Percentiles rank a stretch among this genome's conserved stretches.
Evolutionary conservation across 2,329 filamentous ascomycete species (phyloP).

Genomic region (Pyrenophora tritici-repentis): DNA sequence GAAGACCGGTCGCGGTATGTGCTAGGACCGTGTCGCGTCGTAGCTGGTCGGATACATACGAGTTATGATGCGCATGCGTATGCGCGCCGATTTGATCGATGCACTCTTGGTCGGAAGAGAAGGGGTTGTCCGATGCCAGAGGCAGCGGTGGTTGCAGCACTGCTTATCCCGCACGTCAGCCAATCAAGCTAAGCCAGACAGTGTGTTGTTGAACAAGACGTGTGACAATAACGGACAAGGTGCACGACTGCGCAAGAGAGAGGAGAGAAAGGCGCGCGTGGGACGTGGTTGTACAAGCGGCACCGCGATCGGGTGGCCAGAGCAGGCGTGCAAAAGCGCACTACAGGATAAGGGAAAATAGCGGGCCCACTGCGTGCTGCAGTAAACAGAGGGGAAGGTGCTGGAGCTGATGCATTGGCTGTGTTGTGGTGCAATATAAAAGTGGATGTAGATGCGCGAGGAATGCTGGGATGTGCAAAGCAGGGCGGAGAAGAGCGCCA

Average conservation of each 20-base stretch:
- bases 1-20: constrained; percentile 52
- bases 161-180: constrained; percentile 50
- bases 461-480: constrained; percentile 40
- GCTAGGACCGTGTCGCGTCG: constrained; percentile 57
- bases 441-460: constrained; percentile 29
- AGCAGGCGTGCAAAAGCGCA: constrained; percentile 39
- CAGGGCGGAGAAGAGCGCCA: constrained; percentile 46
- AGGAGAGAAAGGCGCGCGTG: constrained; percentile 34
- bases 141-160: constrained; percentile 51
- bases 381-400: constrained; percentile 24
- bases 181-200: constrained; percentile 40
- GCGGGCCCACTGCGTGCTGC: constrained; percentile 40
- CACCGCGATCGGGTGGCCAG: constrained; percentile 43
- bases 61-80: constrained; percentile 54
- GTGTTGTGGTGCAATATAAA: constrained; percentile 39
- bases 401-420: constrained; percentile 26
- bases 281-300: constrained; percentile 42
- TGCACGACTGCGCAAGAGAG: constrained; percentile 36
- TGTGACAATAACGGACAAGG: constrained; percentile 48
- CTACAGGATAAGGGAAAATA: constrained; percentile 39
- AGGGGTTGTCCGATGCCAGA: constrained; percentile 50
- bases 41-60: constrained; percentile 55
- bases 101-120: constrained; percentile 53
- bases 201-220: constrained; percentile 40
- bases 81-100: constrained; percentile 52